Evolutionary conservation across 306 rosid genomes (phyloP).

Genomic region (Nissolia schottii): DNA sequence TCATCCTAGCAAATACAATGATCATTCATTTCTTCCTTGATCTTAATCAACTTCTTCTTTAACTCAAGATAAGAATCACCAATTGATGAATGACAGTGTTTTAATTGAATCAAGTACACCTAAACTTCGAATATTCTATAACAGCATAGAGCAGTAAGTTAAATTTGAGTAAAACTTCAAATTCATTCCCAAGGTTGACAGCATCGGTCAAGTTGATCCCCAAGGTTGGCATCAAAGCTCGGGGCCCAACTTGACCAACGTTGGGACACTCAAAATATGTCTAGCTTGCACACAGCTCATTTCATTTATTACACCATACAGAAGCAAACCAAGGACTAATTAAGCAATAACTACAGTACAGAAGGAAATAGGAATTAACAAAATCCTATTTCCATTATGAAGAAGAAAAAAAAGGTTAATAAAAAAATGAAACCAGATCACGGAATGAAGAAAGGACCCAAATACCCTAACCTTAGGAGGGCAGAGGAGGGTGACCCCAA

Average conservation of each 20-base stretch:
- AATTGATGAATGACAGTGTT: no score
- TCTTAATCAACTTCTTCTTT: background rate
- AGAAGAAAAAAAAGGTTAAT: background rate
- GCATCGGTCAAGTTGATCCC: no score
- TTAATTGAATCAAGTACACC: background rate
- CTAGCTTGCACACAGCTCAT: no score
- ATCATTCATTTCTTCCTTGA: background rate
- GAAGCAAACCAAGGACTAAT: background rate
- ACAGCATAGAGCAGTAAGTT: background rate
- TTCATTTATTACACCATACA: background rate
- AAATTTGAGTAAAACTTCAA: no score
- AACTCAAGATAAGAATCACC: background rate
- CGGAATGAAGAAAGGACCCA: background rate
- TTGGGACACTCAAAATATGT: no score
- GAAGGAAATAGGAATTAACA: background rate
- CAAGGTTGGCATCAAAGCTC: no score
- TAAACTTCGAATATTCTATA: background rate
- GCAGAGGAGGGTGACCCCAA: slow-evolving; percentile 61
- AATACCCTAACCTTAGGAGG: slow-evolving; percentile 46
- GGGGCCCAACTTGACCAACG: no score
- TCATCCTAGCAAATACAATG: background rate
- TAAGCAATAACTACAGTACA: background rate
- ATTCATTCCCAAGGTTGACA: no score
- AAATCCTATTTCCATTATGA: background rate
- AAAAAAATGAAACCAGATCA: background rate